phyloP scores from a whole-genome alignment of 2,329 filamentous ascomycete genomes.

The Phialophora expanda region DNA sequence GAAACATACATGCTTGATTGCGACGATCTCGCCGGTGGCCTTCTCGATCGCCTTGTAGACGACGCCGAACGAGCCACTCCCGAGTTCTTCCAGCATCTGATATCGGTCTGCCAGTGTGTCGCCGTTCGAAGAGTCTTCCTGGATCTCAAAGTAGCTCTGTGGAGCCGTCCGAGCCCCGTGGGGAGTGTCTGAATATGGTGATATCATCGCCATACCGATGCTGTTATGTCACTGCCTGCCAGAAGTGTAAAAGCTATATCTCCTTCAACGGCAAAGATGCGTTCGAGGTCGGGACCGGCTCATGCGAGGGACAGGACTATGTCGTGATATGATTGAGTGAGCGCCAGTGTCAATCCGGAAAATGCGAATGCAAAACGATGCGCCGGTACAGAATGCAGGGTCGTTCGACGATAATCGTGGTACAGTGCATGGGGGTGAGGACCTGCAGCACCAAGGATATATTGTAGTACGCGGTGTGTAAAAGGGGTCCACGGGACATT shows the following conservation, averaged over 20 bases:
- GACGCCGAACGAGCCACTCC: slow-evolving; percentile 92
- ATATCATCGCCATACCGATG: slow-evolving; percentile 27
- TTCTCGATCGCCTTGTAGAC: slow-evolving; percentile 97
- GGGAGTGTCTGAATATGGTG: slow-evolving; percentile 30
- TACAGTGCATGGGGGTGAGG: slow-evolving; percentile 21
- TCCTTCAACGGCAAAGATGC: not conserved
- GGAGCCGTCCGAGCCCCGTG: slow-evolving; percentile 22
- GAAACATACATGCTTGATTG: slow-evolving; percentile 85
- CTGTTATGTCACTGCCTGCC: not conserved
- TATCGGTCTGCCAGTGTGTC: slow-evolving; percentile 69
- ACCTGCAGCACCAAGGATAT: slow-evolving; percentile 12
- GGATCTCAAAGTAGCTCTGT: slow-evolving; percentile 26
- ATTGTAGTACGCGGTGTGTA: slow-evolving; percentile 14
- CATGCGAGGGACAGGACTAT: not conserved
- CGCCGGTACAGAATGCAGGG: slow-evolving; percentile 18
- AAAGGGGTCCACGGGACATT: slow-evolving; percentile 11
- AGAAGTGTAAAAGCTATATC: not conserved
- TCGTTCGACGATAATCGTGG: not conserved
- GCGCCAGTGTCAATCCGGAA: slow-evolving; percentile 3
- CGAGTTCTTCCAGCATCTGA: slow-evolving; percentile 93
- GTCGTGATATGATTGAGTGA: not conserved
- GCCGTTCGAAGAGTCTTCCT: slow-evolving; percentile 36
- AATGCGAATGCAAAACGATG: slow-evolving; percentile 17
- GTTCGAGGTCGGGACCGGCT: not conserved
- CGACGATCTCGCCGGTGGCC: slow-evolving; percentile 87